Base-by-base conservation (phyloP, 805 yeast species). In the Hanseniaspora jakobsenii region DNA sequence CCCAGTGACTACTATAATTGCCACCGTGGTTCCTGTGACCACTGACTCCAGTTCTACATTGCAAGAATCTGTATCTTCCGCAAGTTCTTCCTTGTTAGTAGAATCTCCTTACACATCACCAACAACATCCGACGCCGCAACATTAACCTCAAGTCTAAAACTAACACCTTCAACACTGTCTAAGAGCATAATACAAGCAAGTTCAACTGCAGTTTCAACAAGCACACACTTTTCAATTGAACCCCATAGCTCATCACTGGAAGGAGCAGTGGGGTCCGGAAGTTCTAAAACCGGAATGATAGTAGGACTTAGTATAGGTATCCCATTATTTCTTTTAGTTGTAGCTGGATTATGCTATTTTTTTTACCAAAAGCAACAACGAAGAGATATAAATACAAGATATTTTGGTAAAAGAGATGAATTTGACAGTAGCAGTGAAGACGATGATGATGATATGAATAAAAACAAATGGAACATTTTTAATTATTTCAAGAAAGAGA, bases 231-330 rank as follows among this genome's bases (percentile, higher is more conserved):
- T 42, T 22, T 17, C 12, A 13, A 21, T 42, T 7, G 46, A 26
- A 3, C n/a, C 46, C 9, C 22, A 32, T 14, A 19, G 28, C n/a
- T 21, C n/a, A 5, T 13, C 38, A 17, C 19, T 16, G 5, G 34
- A 17, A 2, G 24, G 12, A n/a, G 24, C 4, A 6, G 23, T 13
- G 6, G 6, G 18, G 2, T 9, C 30, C 18, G 5, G 18, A 2
- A 21, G 28, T 8, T 21, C 34, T 13, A 42, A 42, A 23, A 42
- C 39, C 2, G 39, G 35, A 2, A 12, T 42, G 18, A 42, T 42
- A 6, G 36, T 42, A 17, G 46, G 39, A 9, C n/a, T 42, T 13
- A 13, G 31, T 22, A 27, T 42, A 3, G 46, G 39, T 10, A 34
- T 42, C 9, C 31, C 39, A 3, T 4, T 29, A 3, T 26, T 35